These are phyloP conservation scores for Hymenoscyphus repandus DNA, from an alignment of 2,329 filamentous ascomycete genomes.

Conservation along the genomic window DNA sequence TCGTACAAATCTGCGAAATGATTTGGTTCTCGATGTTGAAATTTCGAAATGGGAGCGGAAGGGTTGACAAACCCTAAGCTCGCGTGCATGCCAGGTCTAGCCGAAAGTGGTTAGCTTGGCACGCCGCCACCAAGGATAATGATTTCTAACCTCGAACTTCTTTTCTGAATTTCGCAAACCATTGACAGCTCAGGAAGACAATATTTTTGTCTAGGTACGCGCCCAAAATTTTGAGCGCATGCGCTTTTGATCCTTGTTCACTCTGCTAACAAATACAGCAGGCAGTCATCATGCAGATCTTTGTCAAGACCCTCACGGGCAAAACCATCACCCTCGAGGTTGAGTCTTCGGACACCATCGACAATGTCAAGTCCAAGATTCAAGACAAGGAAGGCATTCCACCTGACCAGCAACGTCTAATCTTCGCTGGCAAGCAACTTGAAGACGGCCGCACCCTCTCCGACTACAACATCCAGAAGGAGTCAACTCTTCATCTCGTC, in stretches of 20 bases:
- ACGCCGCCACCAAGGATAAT: neutral
- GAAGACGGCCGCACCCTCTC: conserved; percentile 98
- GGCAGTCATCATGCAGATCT: conserved; percentile 35
- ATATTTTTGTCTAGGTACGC: conserved; percentile 29
- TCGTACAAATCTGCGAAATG: conserved; percentile 5
- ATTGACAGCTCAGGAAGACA: conserved; percentile 31
- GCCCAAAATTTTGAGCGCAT: neutral
- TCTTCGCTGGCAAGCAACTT: conserved; percentile 99
- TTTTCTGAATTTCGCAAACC: conserved; percentile 1
- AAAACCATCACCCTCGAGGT: conserved; percentile 99
- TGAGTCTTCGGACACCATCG: conserved; percentile 98
- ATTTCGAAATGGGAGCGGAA: neutral
- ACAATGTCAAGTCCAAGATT: conserved; percentile 99
- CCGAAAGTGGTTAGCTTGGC: neutral
- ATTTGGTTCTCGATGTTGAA: neutral
- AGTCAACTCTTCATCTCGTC: conserved; percentile 96
- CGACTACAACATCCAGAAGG: conserved; percentile 99
- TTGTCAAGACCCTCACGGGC: conserved; percentile 87
- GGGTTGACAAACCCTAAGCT: neutral
- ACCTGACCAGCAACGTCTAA: conserved; percentile 97
- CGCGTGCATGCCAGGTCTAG: neutral
- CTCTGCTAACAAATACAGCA: neutral
- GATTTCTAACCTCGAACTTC: conserved; percentile 1
- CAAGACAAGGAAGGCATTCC: conserved; percentile 99
- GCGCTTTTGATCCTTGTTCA: neutral